A percentile compares a stretch with the other conserved stretches of the same genome.
phyloP scores from a whole-genome alignment of 257 asterid species.

The Solanum infundibuliforme region DNA sequence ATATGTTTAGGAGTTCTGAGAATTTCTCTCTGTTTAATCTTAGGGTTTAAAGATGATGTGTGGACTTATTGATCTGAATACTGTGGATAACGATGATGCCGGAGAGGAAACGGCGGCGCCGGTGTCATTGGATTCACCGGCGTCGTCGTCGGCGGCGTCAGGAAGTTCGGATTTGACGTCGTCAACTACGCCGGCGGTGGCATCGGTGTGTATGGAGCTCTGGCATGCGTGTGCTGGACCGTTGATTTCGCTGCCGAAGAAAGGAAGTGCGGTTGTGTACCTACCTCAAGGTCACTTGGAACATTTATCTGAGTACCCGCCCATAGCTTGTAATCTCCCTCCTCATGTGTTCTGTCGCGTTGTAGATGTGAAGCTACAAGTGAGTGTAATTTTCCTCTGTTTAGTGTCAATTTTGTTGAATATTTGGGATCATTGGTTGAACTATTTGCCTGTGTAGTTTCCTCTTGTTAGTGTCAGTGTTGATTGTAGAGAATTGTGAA shows the following conservation, averaged over 20 bases:
- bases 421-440: neutral
- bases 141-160: conserved; percentile 17
- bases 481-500: neutral
- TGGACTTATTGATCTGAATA: conserved; percentile 71
- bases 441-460: neutral
- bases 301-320: conserved; percentile 47
- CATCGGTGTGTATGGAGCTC: conserved; percentile 81
- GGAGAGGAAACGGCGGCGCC: neutral
- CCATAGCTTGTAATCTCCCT: conserved; percentile 44
- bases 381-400: neutral
- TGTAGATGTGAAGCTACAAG: conserved; percentile 84
- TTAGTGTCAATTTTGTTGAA: neutral
- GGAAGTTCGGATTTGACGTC: conserved; percentile 21
- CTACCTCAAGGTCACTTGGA: conserved; percentile 93
- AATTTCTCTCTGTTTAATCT: neutral
- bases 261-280: conserved; percentile 76
- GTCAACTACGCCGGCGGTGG: conserved; percentile 15
- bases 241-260: conserved; percentile 80
- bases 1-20: neutral
- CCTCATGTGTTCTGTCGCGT: conserved; percentile 92
- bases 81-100: conserved; percentile 35
- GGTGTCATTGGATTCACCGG: neutral
- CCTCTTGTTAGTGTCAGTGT: neutral
- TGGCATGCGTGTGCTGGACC: conserved; percentile 99
- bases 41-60: conserved; percentile 43